Percentiles rank a stretch among this genome's conserved stretches.
phyloP scores from a whole-genome alignment of 1,284 basidiomycete species.

The Polyporus tsugae region DNA sequence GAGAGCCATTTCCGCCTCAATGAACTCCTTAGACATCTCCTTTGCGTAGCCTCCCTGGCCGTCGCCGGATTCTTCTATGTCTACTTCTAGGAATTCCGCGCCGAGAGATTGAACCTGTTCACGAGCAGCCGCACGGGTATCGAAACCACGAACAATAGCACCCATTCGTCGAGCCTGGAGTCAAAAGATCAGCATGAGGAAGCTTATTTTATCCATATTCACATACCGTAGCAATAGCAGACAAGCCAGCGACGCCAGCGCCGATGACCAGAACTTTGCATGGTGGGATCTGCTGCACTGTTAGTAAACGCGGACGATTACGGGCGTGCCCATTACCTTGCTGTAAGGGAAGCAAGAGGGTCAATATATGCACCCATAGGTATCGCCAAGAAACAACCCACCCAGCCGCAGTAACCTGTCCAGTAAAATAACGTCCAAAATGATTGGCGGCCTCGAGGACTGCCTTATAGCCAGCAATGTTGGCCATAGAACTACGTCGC shows the following conservation, averaged over 20 bases:
- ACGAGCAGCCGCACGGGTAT: slow-evolving; percentile 82
- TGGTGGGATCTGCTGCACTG: slow-evolving; percentile 72
- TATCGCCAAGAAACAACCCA: slow-evolving; percentile 47
- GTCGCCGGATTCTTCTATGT: slow-evolving; percentile 79
- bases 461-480: slow-evolving; percentile 88
- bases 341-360: slow-evolving; percentile 6
- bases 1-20: slow-evolving; percentile 88
- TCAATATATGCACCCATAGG: not conserved
- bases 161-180: slow-evolving; percentile 78
- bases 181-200: not conserved
- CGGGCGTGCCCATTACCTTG: slow-evolving; percentile 25
- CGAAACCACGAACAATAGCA: slow-evolving; percentile 87
- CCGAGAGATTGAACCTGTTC: slow-evolving; percentile 90
- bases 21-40: slow-evolving; percentile 89
- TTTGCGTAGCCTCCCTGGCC: slow-evolving; percentile 89
- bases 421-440: slow-evolving; percentile 87
- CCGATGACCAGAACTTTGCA: slow-evolving; percentile 88
- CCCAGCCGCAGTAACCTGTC: slow-evolving; percentile 89
- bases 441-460: slow-evolving; percentile 88
- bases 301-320: not conserved
- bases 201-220: not conserved
- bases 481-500: slow-evolving; percentile 81
- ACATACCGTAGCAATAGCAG: slow-evolving; percentile 82
- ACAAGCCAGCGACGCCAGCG: slow-evolving; percentile 86
- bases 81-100: slow-evolving; percentile 85